A percentile compares a stretch with the other conserved stretches of the same genome.
These are phyloP conservation scores for Umbellularia californica DNA, from an alignment of 164 flowering plant species.

Conservation along the genomic window DNA sequence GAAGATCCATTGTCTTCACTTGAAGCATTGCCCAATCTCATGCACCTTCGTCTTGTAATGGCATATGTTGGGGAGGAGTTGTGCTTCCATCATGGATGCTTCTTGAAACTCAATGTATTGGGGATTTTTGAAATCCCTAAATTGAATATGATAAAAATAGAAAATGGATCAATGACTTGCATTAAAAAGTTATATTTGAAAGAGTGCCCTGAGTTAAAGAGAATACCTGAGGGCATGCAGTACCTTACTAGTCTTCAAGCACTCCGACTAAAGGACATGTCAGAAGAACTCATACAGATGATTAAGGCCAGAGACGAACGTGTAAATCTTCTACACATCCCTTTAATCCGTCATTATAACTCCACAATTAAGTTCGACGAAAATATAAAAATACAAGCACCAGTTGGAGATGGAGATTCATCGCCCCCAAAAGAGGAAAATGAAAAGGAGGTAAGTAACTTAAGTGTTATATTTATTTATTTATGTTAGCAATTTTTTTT, in stretches of 20 bases:
- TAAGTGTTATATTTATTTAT: too few species aligned
- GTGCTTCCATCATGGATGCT: neutral
- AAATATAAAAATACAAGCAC: too few species aligned
- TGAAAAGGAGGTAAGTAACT: too few species aligned
- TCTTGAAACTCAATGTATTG: neutral
- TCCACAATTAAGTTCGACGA: too few species aligned
- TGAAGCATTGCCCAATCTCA: neutral
- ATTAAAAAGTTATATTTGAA: neutral
- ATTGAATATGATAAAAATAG: neutral
- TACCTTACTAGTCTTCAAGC: conserved; percentile 26
- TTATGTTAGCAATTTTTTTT: too few species aligned
- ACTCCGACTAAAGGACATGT: conserved; percentile 31
- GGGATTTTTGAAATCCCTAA: neutral
- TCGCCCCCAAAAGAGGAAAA: too few species aligned
- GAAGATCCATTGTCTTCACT: neutral
- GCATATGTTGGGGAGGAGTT: neutral
- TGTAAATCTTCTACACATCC: too few species aligned
- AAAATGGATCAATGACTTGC: neutral
- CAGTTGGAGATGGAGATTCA: too few species aligned
- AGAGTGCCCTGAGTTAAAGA: conserved; percentile 20
- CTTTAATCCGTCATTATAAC: too few species aligned
- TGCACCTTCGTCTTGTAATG: rapidly evolving
- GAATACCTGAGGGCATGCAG: conserved; percentile 31
- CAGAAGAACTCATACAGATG: conserved; percentile 14
- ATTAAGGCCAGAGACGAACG: too few species aligned